Evolutionary conservation across 148 eudicot species (phyloP), one percentile per base, ranked within the genome.

Genomic region (Chenopodium suecicum): DNA sequence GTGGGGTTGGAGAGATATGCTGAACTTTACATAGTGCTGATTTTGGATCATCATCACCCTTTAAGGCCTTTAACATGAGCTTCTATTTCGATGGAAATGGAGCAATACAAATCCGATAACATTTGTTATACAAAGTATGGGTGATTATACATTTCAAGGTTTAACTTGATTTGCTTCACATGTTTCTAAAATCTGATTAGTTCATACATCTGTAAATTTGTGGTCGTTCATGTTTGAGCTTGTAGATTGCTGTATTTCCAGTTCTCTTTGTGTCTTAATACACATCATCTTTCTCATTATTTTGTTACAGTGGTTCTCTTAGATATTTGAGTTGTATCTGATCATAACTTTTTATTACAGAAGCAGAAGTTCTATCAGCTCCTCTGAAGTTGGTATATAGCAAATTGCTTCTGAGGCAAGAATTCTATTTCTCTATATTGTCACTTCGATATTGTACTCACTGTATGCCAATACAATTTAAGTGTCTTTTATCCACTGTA

Each of bases 371-470:
- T 74, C 93, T 94, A 77, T 88, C 94, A 78, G 98, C 98, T 75
- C 98, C 98, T 84, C 92, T 92, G 44, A 94, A 91, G 87, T 85
- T 94, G 91, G 98, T 94, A 31, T 94, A 94, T 82, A 90, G 97
- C 91, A 94, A 94, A 86, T 86, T 92, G 73, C 88, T 94, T 67
- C 80, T 94, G 84, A 93, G 94, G 98, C 88, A 75, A 84, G 91
- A 84, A 54, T 77, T 79, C 60, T 37, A 4, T 32, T 70, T 78
- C 48, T 14, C 41, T 22, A 63, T 13, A 27, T n/a, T 22, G 73
- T 17, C 65, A 56, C 69, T 32, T 78, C 47, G 70, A 65, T 6
- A 12, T 16, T 60, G 56, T 65, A 25, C 80, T 27, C 19, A 13
- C 29, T 56, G 41, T 44, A 19, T 31, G 47, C 31, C 2, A 60